phyloP scores from a whole-genome alignment of 1,284 basidiomycete genomes.

The Amylostereum areolatum region DNA sequence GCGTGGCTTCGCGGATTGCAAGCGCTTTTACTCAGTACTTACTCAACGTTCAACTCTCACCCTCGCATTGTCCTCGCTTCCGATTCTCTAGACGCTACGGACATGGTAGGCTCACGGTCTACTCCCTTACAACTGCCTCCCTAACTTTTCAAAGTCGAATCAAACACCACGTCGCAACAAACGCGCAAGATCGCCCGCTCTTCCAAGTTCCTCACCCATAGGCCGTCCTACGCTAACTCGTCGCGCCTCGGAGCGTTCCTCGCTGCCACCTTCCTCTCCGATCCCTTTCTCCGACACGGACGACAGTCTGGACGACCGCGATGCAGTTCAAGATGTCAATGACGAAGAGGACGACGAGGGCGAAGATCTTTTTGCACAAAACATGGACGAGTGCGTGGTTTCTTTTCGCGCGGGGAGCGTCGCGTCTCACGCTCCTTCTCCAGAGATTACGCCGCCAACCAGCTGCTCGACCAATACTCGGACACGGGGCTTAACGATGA shows the following conservation, averaged over 20 bases:
- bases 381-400: slow-evolving; percentile 62
- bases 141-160: no score
- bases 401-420: slow-evolving; percentile 5
- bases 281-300: slow-evolving; percentile 85
- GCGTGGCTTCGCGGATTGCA: no score
- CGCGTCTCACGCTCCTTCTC: slow-evolving; percentile 6
- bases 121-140: no score
- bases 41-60: no score
- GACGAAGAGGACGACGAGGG: slow-evolving; percentile 78
- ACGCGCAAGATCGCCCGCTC: slow-evolving; percentile 58
- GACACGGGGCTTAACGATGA: slow-evolving; percentile 86
- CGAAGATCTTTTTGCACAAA: slow-evolving; percentile 90
- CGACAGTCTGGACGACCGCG: slow-evolving; percentile 72
- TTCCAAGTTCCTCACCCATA: slow-evolving; percentile 49
- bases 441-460: slow-evolving; percentile 87
- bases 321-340: slow-evolving; percentile 65
- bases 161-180: slow-evolving; percentile 35
- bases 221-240: slow-evolving; percentile 39
- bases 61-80: no score
- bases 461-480: slow-evolving; percentile 84
- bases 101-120: no score
- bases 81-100: no score
- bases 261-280: slow-evolving; percentile 77
- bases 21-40: no score
- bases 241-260: slow-evolving; percentile 53